phyloP scores from a whole-genome alignment of 140 eudicot genomes.

The Senecio squalidus region DNA sequence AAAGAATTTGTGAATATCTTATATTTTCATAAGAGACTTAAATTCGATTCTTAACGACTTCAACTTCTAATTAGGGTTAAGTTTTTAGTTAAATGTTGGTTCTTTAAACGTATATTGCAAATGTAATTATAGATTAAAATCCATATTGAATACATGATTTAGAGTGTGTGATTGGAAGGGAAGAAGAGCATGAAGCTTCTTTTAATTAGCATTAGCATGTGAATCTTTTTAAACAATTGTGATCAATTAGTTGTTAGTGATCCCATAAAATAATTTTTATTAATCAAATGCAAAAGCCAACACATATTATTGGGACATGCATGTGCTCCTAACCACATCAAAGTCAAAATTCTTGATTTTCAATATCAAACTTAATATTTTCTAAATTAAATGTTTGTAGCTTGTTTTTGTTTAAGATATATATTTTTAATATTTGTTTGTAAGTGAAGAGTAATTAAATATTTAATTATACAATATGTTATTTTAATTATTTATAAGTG shows the following conservation, averaged over 20 bases:
- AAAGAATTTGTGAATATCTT: no score
- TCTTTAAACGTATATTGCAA: no score
- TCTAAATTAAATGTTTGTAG: not conserved
- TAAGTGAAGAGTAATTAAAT: not conserved
- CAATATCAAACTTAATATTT: constrained; percentile 12
- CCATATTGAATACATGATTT: constrained; percentile 22
- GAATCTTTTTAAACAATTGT: constrained; percentile 18
- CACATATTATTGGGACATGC: constrained; percentile 42
- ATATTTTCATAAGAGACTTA: no score
- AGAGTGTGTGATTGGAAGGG: constrained; percentile 13
- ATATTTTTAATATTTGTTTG: not conserved
- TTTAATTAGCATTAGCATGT: constrained; percentile 21
- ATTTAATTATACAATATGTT: not conserved
- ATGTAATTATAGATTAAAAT: no score
- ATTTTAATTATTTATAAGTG: not conserved
- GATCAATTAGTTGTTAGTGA: constrained; percentile 42
- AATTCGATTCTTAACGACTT: no score
- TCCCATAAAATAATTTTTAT: constrained; percentile 20
- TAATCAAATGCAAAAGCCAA: constrained; percentile 21
- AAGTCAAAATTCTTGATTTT: constrained; percentile 24
- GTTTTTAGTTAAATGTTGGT: no score
- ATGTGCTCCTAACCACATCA: constrained; percentile 60
- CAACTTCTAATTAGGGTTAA: no score
- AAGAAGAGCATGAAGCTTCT: constrained; percentile 16
- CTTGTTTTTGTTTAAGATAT: not conserved